Conservation (phyloP, 148 eudicot species). For the Silene uniflora region DNA sequence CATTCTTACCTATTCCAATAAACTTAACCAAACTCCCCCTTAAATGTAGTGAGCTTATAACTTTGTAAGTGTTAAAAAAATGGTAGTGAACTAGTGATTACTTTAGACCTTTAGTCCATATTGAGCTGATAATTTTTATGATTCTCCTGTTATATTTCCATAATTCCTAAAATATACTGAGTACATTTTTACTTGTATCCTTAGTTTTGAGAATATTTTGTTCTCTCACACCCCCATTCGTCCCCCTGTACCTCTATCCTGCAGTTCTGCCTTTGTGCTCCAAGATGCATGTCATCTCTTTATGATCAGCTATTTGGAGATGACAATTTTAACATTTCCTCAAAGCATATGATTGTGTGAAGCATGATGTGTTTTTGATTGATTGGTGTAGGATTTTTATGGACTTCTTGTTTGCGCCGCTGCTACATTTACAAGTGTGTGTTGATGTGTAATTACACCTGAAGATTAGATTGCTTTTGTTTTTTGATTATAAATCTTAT, state of each 20-base stretch:
- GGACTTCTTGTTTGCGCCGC: neutral
- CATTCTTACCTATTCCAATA: too few relatives aligned
- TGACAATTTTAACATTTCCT: neutral
- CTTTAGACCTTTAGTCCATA: neutral
- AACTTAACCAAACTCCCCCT: neutral
- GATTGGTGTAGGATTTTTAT: neutral
- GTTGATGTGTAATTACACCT: neutral
- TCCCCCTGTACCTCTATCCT: neutral
- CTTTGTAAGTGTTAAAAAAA: neutral
- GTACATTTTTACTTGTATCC: neutral
- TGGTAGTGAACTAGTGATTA: neutral
- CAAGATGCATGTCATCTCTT: neutral
- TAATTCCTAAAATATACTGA: neutral
- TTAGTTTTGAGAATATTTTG: neutral
- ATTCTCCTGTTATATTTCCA: neutral
- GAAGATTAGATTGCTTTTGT: neutral
- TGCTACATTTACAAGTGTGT: neutral
- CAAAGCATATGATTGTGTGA: neutral
- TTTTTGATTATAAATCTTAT: neutral
- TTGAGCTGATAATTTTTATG: neutral
- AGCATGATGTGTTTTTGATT: neutral
- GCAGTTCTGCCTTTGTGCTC: neutral
- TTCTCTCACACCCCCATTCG: neutral
- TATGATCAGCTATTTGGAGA: neutral
- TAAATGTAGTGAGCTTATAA: neutral